phyloP scores from a whole-genome alignment of 495 filamentous ascomycete genomes.

The Podospora anserina region DNA sequence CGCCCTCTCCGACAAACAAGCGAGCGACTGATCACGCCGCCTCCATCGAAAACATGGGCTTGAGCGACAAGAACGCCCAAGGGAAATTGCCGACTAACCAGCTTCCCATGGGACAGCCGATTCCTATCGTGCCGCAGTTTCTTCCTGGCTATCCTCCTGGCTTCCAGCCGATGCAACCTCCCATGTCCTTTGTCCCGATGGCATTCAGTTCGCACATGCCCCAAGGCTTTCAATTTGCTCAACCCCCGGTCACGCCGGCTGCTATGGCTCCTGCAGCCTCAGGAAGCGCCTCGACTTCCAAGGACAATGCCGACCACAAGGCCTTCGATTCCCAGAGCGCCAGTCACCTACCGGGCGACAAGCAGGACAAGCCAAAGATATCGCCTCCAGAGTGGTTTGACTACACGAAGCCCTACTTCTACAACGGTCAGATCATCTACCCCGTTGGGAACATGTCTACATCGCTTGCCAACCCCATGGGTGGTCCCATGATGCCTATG shows the following conservation, averaged over 20 bases:
- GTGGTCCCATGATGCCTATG: slow-evolving; percentile 23
- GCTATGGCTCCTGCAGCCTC: slow-evolving; percentile 6
- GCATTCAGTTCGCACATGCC: slow-evolving; percentile 28
- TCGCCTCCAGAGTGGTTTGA: slow-evolving; percentile 47
- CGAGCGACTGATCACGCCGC: slow-evolving; percentile 35
- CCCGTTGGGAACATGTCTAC: slow-evolving; percentile 28
- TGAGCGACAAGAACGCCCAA: slow-evolving; percentile 19
- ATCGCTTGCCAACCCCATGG: slow-evolving; percentile 6
- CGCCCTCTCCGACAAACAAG: slow-evolving; percentile 43
- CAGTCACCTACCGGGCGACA: slow-evolving; percentile 31
- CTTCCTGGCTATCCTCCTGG: slow-evolving; percentile 29
- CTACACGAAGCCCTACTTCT: slow-evolving; percentile 42
- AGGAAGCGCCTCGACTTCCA: slow-evolving; percentile 14
- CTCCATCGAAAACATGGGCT: slow-evolving; percentile 18
- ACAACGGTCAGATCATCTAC: slow-evolving; percentile 50
- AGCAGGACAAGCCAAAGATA: slow-evolving; percentile 40
- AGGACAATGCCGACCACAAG: slow-evolving; percentile 30
- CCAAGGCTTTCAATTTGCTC: slow-evolving; percentile 25
- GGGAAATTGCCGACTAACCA: slow-evolving; percentile 19
- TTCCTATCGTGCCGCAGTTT: slow-evolving; percentile 26
- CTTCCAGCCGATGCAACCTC: slow-evolving; percentile 30
- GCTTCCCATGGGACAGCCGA: slow-evolving; percentile 15
- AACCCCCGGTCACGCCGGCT: slow-evolving; percentile 11
- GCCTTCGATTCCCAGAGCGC: slow-evolving; percentile 26
- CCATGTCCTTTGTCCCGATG: slow-evolving; percentile 33